Evolutionary conservation across 2,329 filamentous ascomycete genomes (phyloP), one percentile per base, ranked within the genome.

Genomic region (Fusarium papillatum): DNA sequence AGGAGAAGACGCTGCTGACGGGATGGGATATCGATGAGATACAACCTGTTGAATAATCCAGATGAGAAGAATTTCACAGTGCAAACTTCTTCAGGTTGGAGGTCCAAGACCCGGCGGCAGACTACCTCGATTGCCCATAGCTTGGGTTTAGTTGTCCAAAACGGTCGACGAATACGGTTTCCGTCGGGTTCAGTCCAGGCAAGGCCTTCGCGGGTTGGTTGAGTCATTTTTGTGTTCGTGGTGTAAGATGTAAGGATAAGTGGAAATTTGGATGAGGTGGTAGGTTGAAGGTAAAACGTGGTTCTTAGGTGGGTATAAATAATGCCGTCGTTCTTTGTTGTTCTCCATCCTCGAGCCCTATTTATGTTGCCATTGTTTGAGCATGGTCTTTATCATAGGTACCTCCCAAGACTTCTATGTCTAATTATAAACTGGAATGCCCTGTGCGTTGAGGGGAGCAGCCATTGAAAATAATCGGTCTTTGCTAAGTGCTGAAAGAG

Each of bases 121-220:
- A 68, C 57, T 31, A 17, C 24, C 55, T 59, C 41, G 57, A 67
- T 53, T 22, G 64, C 64, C 31, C 29, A 31, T 7, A 61, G 24
- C 29, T 24, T 34, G 26, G 64, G 64, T 22, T 53, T 24, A n/a
- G 19, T 61, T 53, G 48, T 61, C 64, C 55, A 61, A 24, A 57
- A 31, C 24, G 60, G 39, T 9, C 5, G 22, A 31, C 39, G 29
- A 67, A 36, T 36, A 13, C 13, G 34, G 36, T 41, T 7, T 22
- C 6, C 7, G 38, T 39, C 13, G 7, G 2, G 38, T 8, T 39
- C 38, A 17, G 14, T 39, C 38, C 38, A 39, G 16, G 16, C 14
- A 38, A 66, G 53, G 9, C 53, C 53, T n/a, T 66, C 31, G 16
- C 53, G 64, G 29, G 39, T 61, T 61, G 53, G 53, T 36, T 31